Conservation (phyloP, 345 rosid species). For the Carallia pectinifolia region DNA sequence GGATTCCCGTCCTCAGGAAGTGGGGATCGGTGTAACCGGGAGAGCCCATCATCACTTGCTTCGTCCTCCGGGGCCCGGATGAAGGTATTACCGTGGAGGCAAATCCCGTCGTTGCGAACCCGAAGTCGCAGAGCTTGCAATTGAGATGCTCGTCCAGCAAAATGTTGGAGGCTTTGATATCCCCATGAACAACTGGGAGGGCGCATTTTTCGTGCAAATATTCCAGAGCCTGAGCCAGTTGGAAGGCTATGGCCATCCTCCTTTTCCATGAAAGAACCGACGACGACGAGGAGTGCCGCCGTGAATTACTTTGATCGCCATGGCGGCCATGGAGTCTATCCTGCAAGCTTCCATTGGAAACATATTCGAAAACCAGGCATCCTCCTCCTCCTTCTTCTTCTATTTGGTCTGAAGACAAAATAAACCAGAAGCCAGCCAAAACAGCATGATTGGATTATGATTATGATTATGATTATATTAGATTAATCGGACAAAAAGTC, state of each 20-base stretch:
- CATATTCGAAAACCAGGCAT: slow-evolving; percentile 69
- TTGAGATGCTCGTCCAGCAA: slow-evolving; percentile 63
- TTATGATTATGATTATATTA: background rate
- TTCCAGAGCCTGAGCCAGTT: slow-evolving; percentile 69
- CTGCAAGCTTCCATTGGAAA: slow-evolving; percentile 71
- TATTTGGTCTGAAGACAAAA: background rate
- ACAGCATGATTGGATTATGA: background rate
- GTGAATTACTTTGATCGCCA: background rate
- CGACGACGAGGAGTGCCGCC: background rate
- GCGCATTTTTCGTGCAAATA: slow-evolving; percentile 69
- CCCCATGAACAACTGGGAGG: slow-evolving; percentile 79
- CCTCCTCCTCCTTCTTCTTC: slow-evolving; percentile 45
- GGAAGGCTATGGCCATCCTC: slow-evolving; percentile 62
- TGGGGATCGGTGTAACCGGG: slow-evolving; percentile 92
- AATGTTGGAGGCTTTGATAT: slow-evolving; percentile 76
- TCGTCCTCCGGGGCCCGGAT: slow-evolving; percentile 15
- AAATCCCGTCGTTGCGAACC: slow-evolving; percentile 82
- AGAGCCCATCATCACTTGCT: slow-evolving; percentile 69
- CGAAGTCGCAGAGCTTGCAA: slow-evolving; percentile 86
- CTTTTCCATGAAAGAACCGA: slow-evolving; percentile 56
- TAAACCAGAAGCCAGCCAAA: background rate
- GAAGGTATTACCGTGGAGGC: slow-evolving; percentile 55
- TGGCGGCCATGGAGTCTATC: slow-evolving; percentile 49
- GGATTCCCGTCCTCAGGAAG: slow-evolving; percentile 71
- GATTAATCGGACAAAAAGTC: background rate